Evolutionary conservation across 2,329 filamentous ascomycete species (phyloP).

Genomic region (Aspergillus alliaceus): DNA sequence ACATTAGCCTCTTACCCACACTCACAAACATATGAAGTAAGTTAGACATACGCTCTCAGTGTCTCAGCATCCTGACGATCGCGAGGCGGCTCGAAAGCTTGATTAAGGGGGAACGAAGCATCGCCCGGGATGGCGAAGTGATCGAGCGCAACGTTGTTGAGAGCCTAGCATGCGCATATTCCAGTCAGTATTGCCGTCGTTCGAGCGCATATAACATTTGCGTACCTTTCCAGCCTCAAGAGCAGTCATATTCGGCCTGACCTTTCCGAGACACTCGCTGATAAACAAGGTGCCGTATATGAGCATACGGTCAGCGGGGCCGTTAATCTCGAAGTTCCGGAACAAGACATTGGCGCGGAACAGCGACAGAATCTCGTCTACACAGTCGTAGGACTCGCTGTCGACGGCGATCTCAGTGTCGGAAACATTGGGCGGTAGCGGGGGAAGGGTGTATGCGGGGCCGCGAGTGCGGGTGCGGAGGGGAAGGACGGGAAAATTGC

Average conservation of each 20-base stretch:
- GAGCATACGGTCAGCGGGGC: constrained; percentile 86
- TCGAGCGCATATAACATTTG: not conserved
- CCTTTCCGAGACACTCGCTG: constrained; percentile 84
- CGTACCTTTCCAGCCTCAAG: constrained; percentile 66
- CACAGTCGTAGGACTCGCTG: constrained; percentile 89
- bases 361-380: constrained; percentile 87
- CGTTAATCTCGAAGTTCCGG: constrained; percentile 99
- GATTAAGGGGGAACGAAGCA: constrained; percentile 88
- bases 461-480: constrained; percentile 93
- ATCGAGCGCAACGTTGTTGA: constrained; percentile 88
- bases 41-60: constrained; percentile 69
- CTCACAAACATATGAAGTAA: not conserved
- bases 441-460: constrained; percentile 82
- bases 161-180: constrained; percentile 64
- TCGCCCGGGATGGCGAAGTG: constrained; percentile 95
- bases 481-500: constrained; percentile 92
- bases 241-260: constrained; percentile 69
- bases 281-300: constrained; percentile 97
- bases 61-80: constrained; percentile 88
- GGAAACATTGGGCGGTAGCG: constrained; percentile 58
- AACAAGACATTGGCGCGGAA: constrained; percentile 99
- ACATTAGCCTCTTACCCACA: not conserved
- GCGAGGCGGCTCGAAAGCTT: constrained; percentile 88
- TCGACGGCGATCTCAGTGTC: constrained; percentile 68
- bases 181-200: constrained; percentile 21